Percentiles rank a stretch among this genome's conserved stretches.
Evolutionary conservation across 2,329 filamentous ascomycete species (phyloP).

Genomic region (Stagonosporopsis cucurbitacearum): DNA sequence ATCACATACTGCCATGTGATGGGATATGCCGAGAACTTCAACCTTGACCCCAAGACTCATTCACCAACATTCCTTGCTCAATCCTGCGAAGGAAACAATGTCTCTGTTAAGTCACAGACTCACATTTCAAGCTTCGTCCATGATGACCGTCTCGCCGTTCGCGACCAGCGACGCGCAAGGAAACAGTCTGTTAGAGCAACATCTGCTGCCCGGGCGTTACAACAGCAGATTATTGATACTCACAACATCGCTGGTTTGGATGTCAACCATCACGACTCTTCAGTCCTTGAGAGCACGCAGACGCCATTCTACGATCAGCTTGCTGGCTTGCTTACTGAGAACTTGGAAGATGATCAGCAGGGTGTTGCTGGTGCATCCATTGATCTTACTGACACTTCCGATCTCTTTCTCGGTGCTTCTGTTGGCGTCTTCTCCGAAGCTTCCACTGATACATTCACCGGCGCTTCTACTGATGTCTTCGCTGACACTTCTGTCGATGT

Average conservation of each 20-base stretch:
- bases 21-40: constrained; percentile 32
- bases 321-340: constrained; percentile 2
- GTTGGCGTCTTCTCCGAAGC: too few relatives aligned
- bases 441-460: too few relatives aligned
- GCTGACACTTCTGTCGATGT: not conserved
- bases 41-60: constrained; percentile 10
- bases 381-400: too few relatives aligned
- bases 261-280: not conserved
- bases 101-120: not conserved
- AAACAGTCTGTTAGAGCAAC: constrained; percentile 17
- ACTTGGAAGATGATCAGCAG: not conserved
- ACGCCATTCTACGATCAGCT: constrained; percentile 13
- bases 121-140: constrained; percentile 1
- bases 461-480: too few relatives aligned
- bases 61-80: constrained; percentile 29
- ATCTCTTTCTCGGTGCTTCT: too few relatives aligned
- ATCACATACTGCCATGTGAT: constrained; percentile 34
- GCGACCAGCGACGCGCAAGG: constrained; percentile 24
- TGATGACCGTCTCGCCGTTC: constrained; percentile 17
- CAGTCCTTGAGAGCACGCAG: not conserved
- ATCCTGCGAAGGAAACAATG: not conserved
- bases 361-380: not conserved
- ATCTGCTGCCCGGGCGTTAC: constrained; percentile 8
- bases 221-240: constrained; percentile 13
- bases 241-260: not conserved